Evolutionary conservation across 441 rosid genomes (phyloP).

Genomic region (Viola pubescens): DNA sequence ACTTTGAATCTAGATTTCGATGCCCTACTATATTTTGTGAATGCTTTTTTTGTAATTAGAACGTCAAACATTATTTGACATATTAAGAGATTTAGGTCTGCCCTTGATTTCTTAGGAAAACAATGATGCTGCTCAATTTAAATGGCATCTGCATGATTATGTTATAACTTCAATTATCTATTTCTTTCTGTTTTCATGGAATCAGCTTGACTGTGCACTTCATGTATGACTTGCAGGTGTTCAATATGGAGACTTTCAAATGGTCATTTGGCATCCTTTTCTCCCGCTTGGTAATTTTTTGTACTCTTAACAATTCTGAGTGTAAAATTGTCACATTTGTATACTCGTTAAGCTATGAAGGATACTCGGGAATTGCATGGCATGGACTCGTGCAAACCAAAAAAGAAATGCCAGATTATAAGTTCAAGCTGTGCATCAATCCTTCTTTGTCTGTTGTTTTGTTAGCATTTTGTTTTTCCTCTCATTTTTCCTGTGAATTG

Average conservation of each 20-base stretch:
- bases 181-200: background rate
- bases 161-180: background rate
- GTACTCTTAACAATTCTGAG: too few species aligned
- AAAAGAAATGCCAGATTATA: too few species aligned
- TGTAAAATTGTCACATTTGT: too few species aligned
- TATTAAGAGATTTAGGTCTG: background rate
- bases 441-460: too few species aligned
- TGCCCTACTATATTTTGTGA: background rate
- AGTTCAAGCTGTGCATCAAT: too few species aligned
- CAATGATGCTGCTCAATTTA: background rate
- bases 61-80: background rate
- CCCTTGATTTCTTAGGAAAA: background rate
- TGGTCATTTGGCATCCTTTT: conserved; percentile 98
- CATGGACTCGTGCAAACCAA: background rate
- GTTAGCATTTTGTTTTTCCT: background rate
- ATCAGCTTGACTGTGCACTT: conserved; percentile 16
- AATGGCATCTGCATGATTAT: background rate
- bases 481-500: background rate
- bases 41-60: background rate
- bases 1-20: background rate
- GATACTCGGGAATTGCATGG: background rate
- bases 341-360: background rate
- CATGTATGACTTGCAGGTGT: conserved; percentile 45
- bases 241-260: conserved; percentile 78
- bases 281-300: conserved; percentile 67